Conservation (phyloP, 495 filamentous ascomycete genomes). For the Chlorociboria aeruginascens region DNA sequence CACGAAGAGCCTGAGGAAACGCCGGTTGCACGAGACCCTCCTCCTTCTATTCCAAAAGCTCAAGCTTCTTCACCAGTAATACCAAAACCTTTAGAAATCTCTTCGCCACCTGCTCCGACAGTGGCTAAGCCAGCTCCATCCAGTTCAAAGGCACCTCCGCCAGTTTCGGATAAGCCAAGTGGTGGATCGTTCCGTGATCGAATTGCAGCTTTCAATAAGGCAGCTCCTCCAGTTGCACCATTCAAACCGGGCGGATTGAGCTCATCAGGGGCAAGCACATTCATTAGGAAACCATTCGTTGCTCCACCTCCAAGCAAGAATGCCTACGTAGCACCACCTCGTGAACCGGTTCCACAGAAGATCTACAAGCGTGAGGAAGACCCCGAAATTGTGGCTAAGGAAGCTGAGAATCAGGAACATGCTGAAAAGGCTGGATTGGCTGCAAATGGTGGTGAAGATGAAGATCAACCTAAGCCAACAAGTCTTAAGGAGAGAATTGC, state of each 20-base stretch:
- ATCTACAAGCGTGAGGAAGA: conserved; percentile 84
- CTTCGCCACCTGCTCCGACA: conserved; percentile 24
- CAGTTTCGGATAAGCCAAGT: conserved; percentile 65
- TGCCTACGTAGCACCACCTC: conserved; percentile 71
- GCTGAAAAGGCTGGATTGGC: conserved; percentile 48
- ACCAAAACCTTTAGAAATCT: conserved; percentile 16
- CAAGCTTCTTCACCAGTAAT: conserved; percentile 19
- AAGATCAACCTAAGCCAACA: conserved; percentile 77
- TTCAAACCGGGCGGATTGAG: conserved; percentile 64
- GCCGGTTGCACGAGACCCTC: conserved; percentile 30
- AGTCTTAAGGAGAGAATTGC: conserved; percentile 93
- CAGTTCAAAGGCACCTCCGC: conserved; percentile 41
- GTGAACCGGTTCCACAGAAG: conserved; percentile 53
- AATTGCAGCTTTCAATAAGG: conserved; percentile 92
- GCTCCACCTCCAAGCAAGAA: conserved; percentile 89
- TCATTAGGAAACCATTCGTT: conserved; percentile 98
- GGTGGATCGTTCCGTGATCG: conserved; percentile 80
- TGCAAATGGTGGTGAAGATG: conserved; percentile 42
- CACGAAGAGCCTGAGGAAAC: conserved; percentile 24
- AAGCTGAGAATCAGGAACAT: conserved; percentile 41
- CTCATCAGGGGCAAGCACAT: conserved; percentile 44
- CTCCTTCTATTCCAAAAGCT: conserved; percentile 21
- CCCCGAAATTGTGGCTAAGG: conserved; percentile 61
- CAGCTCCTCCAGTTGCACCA: conserved; percentile 72
- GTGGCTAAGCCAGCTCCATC: conserved; percentile 28